These are phyloP conservation scores for Streptanthus diversifolius DNA, from an alignment of 345 rosid genomes.

Conservation along the genomic window DNA sequence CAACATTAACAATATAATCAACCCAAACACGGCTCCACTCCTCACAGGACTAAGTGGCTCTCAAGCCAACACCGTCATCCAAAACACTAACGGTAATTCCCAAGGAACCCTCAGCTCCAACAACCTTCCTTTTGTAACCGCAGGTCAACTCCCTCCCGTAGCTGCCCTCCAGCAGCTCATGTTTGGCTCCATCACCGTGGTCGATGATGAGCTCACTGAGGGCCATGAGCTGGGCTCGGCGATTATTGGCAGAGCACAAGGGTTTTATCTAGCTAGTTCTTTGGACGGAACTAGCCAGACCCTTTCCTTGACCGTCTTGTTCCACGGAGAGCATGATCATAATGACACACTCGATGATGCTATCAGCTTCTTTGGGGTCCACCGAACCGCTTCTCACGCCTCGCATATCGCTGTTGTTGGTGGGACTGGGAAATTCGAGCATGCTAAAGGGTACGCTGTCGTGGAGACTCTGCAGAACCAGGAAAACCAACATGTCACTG, in stretches of 20 bases:
- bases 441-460: slow-evolving; percentile 63
- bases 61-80: slow-evolving; percentile 54
- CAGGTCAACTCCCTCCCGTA: slow-evolving; percentile 72
- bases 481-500: slow-evolving; percentile 66
- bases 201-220: slow-evolving; percentile 81
- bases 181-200: slow-evolving; percentile 79
- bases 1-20: slow-evolving; percentile 48
- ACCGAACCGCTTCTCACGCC: slow-evolving; percentile 55
- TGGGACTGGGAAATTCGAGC: slow-evolving; percentile 75
- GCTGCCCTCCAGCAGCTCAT: slow-evolving; percentile 69
- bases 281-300: slow-evolving; percentile 88
- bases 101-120: slow-evolving; percentile 38
- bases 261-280: slow-evolving; percentile 83
- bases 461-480: slow-evolving; percentile 58
- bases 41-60: slow-evolving; percentile 72
- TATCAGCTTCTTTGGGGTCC: slow-evolving; percentile 86
- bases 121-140: slow-evolving; percentile 77
- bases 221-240: slow-evolving; percentile 74
- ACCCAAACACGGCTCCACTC: slow-evolving; percentile 62
- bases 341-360: slow-evolving; percentile 44
- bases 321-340: slow-evolving; percentile 45
- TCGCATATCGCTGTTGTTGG: slow-evolving; percentile 72
- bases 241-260: slow-evolving; percentile 71
- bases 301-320: slow-evolving; percentile 53
- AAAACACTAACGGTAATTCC: slow-evolving; percentile 59